These are phyloP conservation scores for Noccaea caerulescens DNA, from an alignment of 345 rosid species.

Conservation along the genomic window DNA sequence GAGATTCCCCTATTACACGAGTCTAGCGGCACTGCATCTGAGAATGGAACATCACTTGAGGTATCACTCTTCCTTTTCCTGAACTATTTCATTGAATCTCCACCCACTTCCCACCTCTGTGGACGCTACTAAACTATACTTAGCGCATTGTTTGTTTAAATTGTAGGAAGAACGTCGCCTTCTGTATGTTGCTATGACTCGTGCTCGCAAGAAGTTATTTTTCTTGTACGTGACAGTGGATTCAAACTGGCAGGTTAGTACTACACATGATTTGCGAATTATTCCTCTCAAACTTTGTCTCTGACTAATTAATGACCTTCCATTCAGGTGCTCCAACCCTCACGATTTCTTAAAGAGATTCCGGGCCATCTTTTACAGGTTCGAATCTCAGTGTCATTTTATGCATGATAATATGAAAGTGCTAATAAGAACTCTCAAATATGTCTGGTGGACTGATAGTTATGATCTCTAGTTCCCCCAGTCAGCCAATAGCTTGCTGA, in stretches of 20 bases:
- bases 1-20: conserved; percentile 92
- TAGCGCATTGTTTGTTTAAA: conserved; percentile 28
- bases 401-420: conserved; percentile 22
- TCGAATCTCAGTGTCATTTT: conserved; percentile 49
- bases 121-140: background rate
- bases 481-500: conserved; percentile 4
- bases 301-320: conserved; percentile 38
- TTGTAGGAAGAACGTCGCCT: conserved; percentile 90
- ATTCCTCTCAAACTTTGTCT: conserved; percentile 17
- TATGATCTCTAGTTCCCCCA: background rate
- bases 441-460: background rate
- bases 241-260: conserved; percentile 90
- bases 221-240: conserved; percentile 80
- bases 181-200: conserved; percentile 94
- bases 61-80: conserved; percentile 44
- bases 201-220: conserved; percentile 82
- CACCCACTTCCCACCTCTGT: conserved; percentile 24
- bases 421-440: conserved; percentile 20
- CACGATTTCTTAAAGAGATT: conserved; percentile 91
- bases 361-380: conserved; percentile 76
- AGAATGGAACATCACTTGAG: conserved; percentile 68
- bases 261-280: conserved; percentile 26
- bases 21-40: conserved; percentile 54
- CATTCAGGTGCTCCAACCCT: conserved; percentile 85
- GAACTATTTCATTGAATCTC: conserved; percentile 13